A percentile compares a stretch with the other conserved stretches of the same genome.
These are phyloP conservation scores for Mycena metata DNA, from an alignment of 768 basidiomycete species.

Conservation along the genomic window DNA sequence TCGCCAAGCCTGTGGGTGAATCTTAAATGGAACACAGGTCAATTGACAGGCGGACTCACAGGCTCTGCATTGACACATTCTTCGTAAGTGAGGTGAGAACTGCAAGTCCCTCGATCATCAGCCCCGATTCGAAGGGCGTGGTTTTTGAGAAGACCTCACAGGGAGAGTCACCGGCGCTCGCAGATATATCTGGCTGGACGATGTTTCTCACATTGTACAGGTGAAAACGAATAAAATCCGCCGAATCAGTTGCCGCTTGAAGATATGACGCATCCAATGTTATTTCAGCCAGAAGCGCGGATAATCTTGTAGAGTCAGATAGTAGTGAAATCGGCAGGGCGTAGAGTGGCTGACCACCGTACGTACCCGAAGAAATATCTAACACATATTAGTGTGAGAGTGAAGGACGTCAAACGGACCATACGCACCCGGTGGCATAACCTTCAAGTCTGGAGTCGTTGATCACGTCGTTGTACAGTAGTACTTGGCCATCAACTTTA, in stretches of 20 bases:
- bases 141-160: background rate
- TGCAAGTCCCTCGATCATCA: slow-evolving; percentile 23
- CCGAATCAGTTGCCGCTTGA: slow-evolving; percentile 19
- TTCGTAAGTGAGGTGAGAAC: slow-evolving; percentile 8
- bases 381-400: too few species aligned
- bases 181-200: slow-evolving; percentile 15
- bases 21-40: background rate
- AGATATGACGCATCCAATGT: slow-evolving; percentile 21
- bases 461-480: too few species aligned
- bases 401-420: too few species aligned
- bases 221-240: slow-evolving; percentile 21
- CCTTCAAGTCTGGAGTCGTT: too few species aligned
- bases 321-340: too few species aligned
- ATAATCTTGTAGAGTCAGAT: slow-evolving; percentile 23
- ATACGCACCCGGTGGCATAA: too few species aligned
- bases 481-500: too few species aligned
- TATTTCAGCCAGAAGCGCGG: slow-evolving; percentile 20
- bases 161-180: too few species aligned
- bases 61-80: slow-evolving; percentile 1
- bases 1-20: background rate
- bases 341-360: too few species aligned
- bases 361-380: too few species aligned
- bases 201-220: slow-evolving; percentile 8
- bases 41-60: background rate
- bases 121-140: background rate